Percentiles rank a stretch among this genome's conserved stretches.
Conservation (phyloP, 768 basidiomycete species). For the Naematelia aurantialba region DNA sequence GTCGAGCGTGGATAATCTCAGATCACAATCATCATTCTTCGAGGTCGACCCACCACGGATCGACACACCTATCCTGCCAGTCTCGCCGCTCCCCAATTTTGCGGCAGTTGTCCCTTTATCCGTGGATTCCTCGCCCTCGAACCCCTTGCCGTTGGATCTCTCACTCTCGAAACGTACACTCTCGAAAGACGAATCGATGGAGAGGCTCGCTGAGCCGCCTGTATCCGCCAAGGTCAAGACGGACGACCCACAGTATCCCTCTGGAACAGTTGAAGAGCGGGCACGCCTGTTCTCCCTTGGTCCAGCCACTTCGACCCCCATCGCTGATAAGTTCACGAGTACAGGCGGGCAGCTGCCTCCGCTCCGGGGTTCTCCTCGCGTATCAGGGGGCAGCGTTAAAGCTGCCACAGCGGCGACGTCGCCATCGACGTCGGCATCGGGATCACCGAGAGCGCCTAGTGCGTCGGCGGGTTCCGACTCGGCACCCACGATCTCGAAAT, state of each 20-base stretch:
- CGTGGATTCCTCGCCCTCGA: no score
- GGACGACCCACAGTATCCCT: slow-evolving; percentile 22
- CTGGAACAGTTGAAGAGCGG: slow-evolving; percentile 32
- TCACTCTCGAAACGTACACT: no score
- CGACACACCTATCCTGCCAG: slow-evolving; percentile 19
- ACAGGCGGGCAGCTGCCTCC: slow-evolving; percentile 19
- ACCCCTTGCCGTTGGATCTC: no score
- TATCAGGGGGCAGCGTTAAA: slow-evolving; percentile 1
- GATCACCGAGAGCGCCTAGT: not conserved
- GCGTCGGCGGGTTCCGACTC: not conserved
- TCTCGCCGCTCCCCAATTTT: slow-evolving; percentile 24
- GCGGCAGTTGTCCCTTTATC: slow-evolving; percentile 3
- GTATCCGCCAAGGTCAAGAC: not conserved
- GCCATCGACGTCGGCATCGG: slow-evolving; percentile 10
- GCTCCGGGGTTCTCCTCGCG: slow-evolving; percentile 6
- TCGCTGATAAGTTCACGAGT: slow-evolving; percentile 35
- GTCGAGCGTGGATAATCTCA: slow-evolving; percentile 11
- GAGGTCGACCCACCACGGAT: slow-evolving; percentile 33
- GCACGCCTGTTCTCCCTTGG: slow-evolving; percentile 13
- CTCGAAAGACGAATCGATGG: not conserved
- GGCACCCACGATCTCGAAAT: not conserved
- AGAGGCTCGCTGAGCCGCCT: not conserved
- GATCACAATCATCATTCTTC: slow-evolving; percentile 19
- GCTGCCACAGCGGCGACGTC: slow-evolving; percentile 19
- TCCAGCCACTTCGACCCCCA: slow-evolving; percentile 31